Conservation (phyloP, 2,329 filamentous ascomycete species). For the Didymosphaeria variabile region DNA sequence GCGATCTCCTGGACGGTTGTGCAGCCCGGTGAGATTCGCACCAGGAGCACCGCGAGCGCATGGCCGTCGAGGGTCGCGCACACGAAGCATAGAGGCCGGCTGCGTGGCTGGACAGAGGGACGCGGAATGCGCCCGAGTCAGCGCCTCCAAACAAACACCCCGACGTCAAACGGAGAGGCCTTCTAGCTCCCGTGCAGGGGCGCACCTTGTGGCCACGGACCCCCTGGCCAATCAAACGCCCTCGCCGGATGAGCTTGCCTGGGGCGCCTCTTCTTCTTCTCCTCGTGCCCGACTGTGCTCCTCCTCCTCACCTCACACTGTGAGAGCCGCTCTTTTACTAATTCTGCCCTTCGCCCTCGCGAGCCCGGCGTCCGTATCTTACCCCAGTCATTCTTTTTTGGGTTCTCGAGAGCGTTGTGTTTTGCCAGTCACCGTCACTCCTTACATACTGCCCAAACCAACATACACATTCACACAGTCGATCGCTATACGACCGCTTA, state of each 20-base stretch:
- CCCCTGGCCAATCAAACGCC: conserved; percentile 30
- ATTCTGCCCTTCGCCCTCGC: conserved; percentile 31
- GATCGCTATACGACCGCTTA: conserved; percentile 40
- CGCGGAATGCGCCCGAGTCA: conserved; percentile 14
- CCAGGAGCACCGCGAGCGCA: neutral
- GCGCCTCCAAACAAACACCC: conserved; percentile 5
- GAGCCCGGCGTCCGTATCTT: conserved; percentile 39
- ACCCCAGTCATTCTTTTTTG: conserved; percentile 54
- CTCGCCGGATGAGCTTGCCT: conserved; percentile 4
- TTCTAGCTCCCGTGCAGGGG: conserved; percentile 15
- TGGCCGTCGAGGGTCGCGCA: neutral
- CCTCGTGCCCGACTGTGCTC: conserved; percentile 37
- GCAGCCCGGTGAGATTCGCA: conserved; percentile 6
- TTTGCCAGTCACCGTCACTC: conserved; percentile 25
- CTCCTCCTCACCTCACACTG: conserved; percentile 44
- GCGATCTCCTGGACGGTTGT: conserved; percentile 11
- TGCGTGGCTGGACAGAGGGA: neutral
- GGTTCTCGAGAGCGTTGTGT: conserved; percentile 30
- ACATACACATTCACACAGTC: conserved; percentile 18
- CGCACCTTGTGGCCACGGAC: conserved; percentile 11
- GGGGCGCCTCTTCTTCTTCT: conserved; percentile 47
- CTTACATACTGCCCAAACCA: conserved; percentile 19
- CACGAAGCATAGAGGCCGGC: neutral
- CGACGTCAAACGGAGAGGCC: conserved; percentile 10
- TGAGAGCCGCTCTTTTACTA: conserved; percentile 45